Evolutionary conservation across 148 eudicot species (phyloP).

Genomic region (Rhododendron kiyosumense): DNA sequence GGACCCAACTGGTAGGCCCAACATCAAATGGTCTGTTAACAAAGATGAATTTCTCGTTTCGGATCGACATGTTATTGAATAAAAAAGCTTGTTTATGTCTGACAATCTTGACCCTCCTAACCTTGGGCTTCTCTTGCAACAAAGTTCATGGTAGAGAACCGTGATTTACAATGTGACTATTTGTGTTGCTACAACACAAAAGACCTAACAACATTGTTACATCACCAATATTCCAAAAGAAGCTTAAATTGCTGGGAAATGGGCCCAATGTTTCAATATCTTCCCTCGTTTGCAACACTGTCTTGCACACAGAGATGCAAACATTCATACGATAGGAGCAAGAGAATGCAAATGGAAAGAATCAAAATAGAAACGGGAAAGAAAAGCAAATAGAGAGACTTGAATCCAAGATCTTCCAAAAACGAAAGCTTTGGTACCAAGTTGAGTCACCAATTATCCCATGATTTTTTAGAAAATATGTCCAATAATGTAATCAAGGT

Average conservation of each 20-base stretch:
- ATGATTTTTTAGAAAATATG: background rate
- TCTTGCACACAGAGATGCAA: background rate
- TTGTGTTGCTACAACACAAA: background rate
- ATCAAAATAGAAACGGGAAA: background rate
- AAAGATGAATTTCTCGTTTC: background rate
- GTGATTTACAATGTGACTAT: background rate
- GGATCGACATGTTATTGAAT: background rate
- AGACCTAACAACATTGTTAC: background rate
- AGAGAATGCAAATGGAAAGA: background rate
- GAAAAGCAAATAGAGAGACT: background rate
- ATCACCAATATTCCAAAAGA: background rate
- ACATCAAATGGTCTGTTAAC: background rate
- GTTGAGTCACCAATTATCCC: background rate
- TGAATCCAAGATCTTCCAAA: background rate
- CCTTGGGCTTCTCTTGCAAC: background rate
- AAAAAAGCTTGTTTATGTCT: background rate
- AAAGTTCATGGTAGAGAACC: background rate
- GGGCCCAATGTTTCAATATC: background rate
- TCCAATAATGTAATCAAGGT: background rate
- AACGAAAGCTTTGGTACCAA: background rate
- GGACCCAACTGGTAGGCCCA: background rate
- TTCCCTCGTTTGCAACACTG: background rate
- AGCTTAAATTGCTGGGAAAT: background rate
- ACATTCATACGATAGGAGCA: background rate
- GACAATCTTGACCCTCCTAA: constrained; percentile 1